Conservation (phyloP, 768 basidiomycete genomes). For the Cystofilobasidium ferigula region DNA sequence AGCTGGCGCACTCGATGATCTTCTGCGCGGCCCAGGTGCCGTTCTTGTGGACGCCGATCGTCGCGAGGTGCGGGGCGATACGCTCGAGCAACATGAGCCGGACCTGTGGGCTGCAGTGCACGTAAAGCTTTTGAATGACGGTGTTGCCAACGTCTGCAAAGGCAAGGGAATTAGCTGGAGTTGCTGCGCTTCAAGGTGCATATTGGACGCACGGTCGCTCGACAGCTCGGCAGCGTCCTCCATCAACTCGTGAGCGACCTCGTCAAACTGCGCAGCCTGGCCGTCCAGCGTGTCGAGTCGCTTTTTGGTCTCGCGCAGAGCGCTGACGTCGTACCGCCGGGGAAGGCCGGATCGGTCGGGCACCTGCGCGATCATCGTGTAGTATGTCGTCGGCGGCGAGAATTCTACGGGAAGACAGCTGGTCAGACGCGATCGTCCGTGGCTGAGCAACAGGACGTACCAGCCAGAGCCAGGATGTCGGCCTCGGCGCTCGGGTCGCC, state of each 20-base stretch:
- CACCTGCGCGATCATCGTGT: slow-evolving; percentile 83
- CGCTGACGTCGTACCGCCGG: slow-evolving; percentile 85
- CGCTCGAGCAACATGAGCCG: slow-evolving; percentile 87
- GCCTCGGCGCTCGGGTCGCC: slow-evolving; percentile 66
- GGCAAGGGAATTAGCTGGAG: background rate
- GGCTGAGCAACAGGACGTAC: slow-evolving; percentile 45
- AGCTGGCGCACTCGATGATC: slow-evolving; percentile 86
- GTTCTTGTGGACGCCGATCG: slow-evolving; percentile 98
- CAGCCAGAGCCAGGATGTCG: slow-evolving; percentile 73
- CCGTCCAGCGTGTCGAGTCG: slow-evolving; percentile 82
- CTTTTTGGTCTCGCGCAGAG: slow-evolving; percentile 87
- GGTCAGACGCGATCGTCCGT: slow-evolving; percentile 1
- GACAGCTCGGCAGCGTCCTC: slow-evolving; percentile 93
- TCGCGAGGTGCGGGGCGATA: slow-evolving; percentile 82
- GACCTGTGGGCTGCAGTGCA: slow-evolving; percentile 65
- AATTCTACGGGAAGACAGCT: slow-evolving; percentile 49
- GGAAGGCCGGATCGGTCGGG: slow-evolving; percentile 65
- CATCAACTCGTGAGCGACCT: slow-evolving; percentile 76
- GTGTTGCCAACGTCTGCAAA: slow-evolving; percentile 71
- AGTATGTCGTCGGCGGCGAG: slow-evolving; percentile 88
- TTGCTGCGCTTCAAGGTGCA: too few species aligned
- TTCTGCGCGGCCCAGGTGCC: slow-evolving; percentile 99
- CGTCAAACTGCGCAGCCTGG: slow-evolving; percentile 75
- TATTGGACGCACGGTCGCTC: slow-evolving; percentile 61
- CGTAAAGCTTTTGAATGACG: slow-evolving; percentile 94